Percentiles rank a stretch among this genome's conserved stretches.
These are phyloP conservation scores for Cordyceps cicadae DNA, from an alignment of 2,329 filamentous ascomycete species.

Conservation along the genomic window DNA sequence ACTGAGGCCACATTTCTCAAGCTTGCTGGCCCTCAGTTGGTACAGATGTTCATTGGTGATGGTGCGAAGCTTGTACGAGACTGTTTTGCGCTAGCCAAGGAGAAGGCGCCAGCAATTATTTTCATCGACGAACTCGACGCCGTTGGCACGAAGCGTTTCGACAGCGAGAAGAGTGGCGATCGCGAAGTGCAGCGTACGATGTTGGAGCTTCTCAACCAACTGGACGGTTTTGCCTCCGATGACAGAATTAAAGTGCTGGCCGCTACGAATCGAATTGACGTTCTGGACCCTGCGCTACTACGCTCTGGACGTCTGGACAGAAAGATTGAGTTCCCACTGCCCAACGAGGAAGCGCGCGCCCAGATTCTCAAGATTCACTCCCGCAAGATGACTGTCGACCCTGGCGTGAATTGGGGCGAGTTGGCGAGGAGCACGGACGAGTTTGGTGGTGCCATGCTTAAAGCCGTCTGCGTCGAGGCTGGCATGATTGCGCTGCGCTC, in stretches of 20 bases:
- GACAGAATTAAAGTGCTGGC: conserved; percentile 95
- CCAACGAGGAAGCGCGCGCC: conserved; percentile 93
- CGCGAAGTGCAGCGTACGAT: conserved; percentile 97
- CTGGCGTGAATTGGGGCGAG: conserved; percentile 91
- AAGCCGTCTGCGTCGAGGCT: conserved; percentile 97
- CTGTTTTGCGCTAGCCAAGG: conserved; percentile 94
- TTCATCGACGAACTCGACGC: conserved; percentile 99
- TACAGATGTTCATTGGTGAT: conserved; percentile 99
- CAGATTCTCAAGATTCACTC: conserved; percentile 98
- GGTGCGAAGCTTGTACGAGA: conserved; percentile 96
- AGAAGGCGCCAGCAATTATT: conserved; percentile 98
- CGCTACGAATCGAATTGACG: conserved; percentile 89
- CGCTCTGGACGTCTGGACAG: conserved; percentile 87
- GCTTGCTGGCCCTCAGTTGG: conserved; percentile 90
- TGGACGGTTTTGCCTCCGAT: conserved; percentile 95
- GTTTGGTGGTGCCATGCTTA: conserved; percentile 94
- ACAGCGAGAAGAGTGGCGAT: conserved; percentile 96
- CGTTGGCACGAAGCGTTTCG: conserved; percentile 97
- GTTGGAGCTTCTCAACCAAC: conserved; percentile 96
- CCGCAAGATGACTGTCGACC: conserved; percentile 94
- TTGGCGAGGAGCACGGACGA: conserved; percentile 94
- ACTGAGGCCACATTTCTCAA: conserved; percentile 98
- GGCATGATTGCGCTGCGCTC: conserved; percentile 96
- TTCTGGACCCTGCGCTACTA: conserved; percentile 83
- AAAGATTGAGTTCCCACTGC: conserved; percentile 97